Conservation (phyloP, 305 asterid species). For the Euphrasia arctica region DNA sequence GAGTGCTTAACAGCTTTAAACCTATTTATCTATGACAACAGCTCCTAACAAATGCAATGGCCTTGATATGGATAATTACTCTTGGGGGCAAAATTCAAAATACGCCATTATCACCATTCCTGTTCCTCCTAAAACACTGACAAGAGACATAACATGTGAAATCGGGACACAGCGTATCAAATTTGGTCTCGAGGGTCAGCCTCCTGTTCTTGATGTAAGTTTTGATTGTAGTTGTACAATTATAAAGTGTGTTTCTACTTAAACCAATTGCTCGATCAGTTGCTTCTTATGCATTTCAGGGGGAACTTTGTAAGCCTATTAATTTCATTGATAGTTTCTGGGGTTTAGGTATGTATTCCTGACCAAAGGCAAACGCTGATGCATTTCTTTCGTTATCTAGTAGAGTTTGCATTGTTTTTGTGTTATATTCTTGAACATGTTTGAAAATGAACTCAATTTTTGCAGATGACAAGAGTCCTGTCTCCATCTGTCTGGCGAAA, state of each 20-base stretch:
- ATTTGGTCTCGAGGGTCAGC: conserved; percentile 63
- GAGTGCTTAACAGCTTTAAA: no score
- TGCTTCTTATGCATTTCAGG: conserved; percentile 40
- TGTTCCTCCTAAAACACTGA: conserved; percentile 65
- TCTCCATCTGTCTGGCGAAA: conserved; percentile 68
- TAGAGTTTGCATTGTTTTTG: background rate
- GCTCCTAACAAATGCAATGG: conserved; percentile 61
- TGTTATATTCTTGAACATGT: background rate
- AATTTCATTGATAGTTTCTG: conserved; percentile 76
- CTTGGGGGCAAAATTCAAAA: conserved; percentile 79
- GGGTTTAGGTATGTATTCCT: conserved; percentile 55
- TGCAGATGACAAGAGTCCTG: conserved; percentile 76
- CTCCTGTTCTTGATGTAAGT: conserved; percentile 50
- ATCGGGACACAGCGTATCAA: conserved; percentile 52
- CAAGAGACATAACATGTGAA: conserved; percentile 47
- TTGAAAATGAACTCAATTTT: conserved; percentile 2
- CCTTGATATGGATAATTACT: conserved; percentile 58
- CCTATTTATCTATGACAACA: conserved; percentile 16
- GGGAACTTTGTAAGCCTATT: conserved; percentile 58
- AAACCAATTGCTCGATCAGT: conserved; percentile 13
- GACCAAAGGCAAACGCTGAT: background rate
- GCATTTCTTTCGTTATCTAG: background rate
- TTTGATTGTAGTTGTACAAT: background rate
- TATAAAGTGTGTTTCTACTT: background rate
- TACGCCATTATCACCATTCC: conserved; percentile 56